Conservation (phyloP, 352 stramenopile genomes). For the Pythium phragmiticola region DNA sequence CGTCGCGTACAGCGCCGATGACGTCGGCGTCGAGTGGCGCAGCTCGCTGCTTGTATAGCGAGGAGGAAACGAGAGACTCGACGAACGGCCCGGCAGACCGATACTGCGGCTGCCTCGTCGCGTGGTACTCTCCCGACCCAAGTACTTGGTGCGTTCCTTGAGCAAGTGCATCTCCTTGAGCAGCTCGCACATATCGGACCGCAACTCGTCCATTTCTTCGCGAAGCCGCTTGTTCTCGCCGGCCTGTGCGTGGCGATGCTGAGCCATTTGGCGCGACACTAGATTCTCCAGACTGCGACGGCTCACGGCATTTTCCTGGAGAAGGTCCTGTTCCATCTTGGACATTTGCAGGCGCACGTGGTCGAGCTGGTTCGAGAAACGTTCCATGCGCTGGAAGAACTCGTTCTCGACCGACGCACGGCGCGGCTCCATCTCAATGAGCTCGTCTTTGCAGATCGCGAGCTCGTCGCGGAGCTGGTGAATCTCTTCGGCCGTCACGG, state of each 20-base stretch:
- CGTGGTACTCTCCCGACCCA: conserved; percentile 40
- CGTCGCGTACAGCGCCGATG: conserved; percentile 10
- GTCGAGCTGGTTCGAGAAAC: conserved; percentile 43
- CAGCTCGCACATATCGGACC: conserved; percentile 61
- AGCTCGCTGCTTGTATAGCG: conserved; percentile 11
- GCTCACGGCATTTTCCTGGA: conserved; percentile 49
- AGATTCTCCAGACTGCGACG: conserved; percentile 52
- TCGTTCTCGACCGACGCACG: conserved; percentile 16
- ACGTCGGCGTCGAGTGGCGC: conserved; percentile 19
- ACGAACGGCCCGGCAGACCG: conserved; percentile 2
- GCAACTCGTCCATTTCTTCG: conserved; percentile 64
- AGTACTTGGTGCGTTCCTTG: conserved; percentile 71
- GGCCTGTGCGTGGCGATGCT: conserved; percentile 47
- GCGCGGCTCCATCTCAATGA: conserved; percentile 10
- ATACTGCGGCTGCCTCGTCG: conserved; percentile 21
- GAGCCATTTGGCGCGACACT: conserved; percentile 45
- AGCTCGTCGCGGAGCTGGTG: conserved; percentile 21
- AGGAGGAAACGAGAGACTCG: conserved; percentile 8
- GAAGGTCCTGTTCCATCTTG: conserved; percentile 46
- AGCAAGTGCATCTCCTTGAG: conserved; percentile 66
- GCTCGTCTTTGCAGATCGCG: conserved; percentile 20
- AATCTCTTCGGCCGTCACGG: conserved; percentile 17
- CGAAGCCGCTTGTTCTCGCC: conserved; percentile 52
- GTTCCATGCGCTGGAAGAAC: conserved; percentile 38
- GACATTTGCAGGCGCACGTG: conserved; percentile 50